phyloP scores from a whole-genome alignment of 129 eudicot species.

The Arctium lappa region DNA sequence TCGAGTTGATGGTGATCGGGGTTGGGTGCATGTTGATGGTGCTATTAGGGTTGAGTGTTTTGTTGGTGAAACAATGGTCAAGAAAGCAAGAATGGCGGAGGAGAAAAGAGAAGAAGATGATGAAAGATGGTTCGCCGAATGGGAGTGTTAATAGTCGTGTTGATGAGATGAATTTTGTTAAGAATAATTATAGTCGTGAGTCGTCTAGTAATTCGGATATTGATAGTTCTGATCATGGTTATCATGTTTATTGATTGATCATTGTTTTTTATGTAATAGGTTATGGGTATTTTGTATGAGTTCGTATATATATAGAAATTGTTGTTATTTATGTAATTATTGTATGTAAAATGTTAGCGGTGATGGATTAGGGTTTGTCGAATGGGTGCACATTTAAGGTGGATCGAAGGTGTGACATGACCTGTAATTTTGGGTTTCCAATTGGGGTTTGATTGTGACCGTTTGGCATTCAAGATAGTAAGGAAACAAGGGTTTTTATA shows the following conservation, averaged over 20 bases:
- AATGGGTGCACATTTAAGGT: too few species aligned
- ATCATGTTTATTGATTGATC: slow-evolving; percentile 29
- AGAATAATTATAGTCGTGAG: slow-evolving; percentile 12
- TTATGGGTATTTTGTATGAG: background rate
- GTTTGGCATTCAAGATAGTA: too few species aligned
- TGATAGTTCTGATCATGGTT: slow-evolving; percentile 62
- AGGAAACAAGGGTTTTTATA: too few species aligned
- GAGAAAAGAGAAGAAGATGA: slow-evolving; percentile 26
- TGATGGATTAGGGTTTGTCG: too few species aligned
- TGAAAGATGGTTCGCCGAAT: slow-evolving; percentile 40
- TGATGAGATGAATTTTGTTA: slow-evolving; percentile 33
- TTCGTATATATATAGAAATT: background rate
- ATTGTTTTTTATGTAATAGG: background rate
- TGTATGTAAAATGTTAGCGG: background rate
- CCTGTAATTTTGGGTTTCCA: too few species aligned
- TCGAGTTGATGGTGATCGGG: slow-evolving; percentile 35
- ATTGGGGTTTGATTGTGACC: too few species aligned
- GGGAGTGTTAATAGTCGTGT: slow-evolving; percentile 40
- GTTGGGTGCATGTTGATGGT: slow-evolving; percentile 40
- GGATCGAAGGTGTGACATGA: too few species aligned
- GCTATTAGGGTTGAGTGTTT: slow-evolving; percentile 35
- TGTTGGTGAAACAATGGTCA: slow-evolving; percentile 44
- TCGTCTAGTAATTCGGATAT: slow-evolving; percentile 54
- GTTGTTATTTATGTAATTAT: background rate
- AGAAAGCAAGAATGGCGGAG: slow-evolving; percentile 45